These are phyloP conservation scores for Calonectria leucothoes DNA, from an alignment of 2,329 filamentous ascomycete genomes.

Conservation along the genomic window DNA sequence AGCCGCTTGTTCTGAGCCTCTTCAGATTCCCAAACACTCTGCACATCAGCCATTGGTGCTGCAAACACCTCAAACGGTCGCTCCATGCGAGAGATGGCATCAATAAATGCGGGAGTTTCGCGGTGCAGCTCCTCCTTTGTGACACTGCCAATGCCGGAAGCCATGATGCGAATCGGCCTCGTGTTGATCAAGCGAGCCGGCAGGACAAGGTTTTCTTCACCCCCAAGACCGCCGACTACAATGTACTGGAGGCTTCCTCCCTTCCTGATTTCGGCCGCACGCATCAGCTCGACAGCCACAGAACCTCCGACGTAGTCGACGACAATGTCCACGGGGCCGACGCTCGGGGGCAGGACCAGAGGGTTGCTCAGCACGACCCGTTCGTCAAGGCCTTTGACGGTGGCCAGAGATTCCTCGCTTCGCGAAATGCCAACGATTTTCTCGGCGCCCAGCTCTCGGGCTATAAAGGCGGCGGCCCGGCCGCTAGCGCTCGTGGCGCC, in stretches of 20 bases:
- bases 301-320: slow-evolving; percentile 25
- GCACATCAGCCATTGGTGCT: slow-evolving; percentile 12
- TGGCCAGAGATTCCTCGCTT: slow-evolving; percentile 3
- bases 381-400: slow-evolving; percentile 16
- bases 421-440: slow-evolving; percentile 16
- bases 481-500: slow-evolving; percentile 28
- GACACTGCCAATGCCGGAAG: slow-evolving; percentile 17
- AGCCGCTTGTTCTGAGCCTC: slow-evolving; percentile 7
- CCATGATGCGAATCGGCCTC: slow-evolving; percentile 22
- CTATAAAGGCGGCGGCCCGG: slow-evolving; percentile 5
- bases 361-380: slow-evolving; percentile 14
- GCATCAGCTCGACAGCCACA: slow-evolving; percentile 13
- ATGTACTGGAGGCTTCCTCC: slow-evolving; percentile 23
- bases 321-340: slow-evolving; percentile 22
- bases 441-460: slow-evolving; percentile 12
- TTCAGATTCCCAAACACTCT: slow-evolving; percentile 11
- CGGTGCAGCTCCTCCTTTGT: slow-evolving; percentile 7
- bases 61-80: slow-evolving; percentile 11
- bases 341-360: not conserved
- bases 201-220: slow-evolving; percentile 12
- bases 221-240: slow-evolving; percentile 17
- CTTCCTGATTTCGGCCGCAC: slow-evolving; percentile 2
- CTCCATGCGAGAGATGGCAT: slow-evolving; percentile 9
- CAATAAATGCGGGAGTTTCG: slow-evolving; percentile 4
- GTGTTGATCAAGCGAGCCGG: slow-evolving; percentile 16